A percentile compares a stretch with the other conserved stretches of the same genome.
phyloP scores from a whole-genome alignment of 106 monocot genomes.

The Acorus gramineus region DNA sequence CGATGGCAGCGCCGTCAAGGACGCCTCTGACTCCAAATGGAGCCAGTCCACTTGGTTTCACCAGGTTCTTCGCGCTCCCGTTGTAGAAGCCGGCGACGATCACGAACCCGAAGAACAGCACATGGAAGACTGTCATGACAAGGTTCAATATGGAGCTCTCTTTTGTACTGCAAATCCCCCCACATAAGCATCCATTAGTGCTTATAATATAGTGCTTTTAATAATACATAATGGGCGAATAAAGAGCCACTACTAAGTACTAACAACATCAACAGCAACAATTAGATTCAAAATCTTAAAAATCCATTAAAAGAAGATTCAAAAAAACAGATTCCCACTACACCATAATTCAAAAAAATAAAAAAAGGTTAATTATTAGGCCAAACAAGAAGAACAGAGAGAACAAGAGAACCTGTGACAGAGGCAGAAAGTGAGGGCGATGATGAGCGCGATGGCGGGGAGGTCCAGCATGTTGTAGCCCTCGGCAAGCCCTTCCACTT shows the following conservation, averaged over 20 bases:
- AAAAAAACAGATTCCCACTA: background rate
- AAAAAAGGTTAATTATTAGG: too few species aligned
- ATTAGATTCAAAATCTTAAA: background rate
- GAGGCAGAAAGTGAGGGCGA: constrained; percentile 41
- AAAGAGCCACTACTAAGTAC: too few species aligned
- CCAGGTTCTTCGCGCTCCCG: constrained; percentile 37
- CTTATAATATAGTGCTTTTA: too few species aligned
- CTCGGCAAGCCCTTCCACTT: constrained; percentile 25
- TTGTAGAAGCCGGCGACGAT: constrained; percentile 56
- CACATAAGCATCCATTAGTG: background rate
- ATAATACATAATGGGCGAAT: too few species aligned
- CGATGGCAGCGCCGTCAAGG: constrained; percentile 60
- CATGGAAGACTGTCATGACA: constrained; percentile 53
- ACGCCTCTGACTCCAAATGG: constrained; percentile 57
- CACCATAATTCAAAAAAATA: too few species aligned
- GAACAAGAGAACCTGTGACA: constrained; percentile 25
- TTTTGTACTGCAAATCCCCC: constrained; percentile 38
- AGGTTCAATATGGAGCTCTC: constrained; percentile 59
- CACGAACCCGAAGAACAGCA: constrained; percentile 57
- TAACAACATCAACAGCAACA: background rate
- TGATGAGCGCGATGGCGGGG: constrained; percentile 34
- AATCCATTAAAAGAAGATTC: background rate
- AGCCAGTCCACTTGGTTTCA: constrained; percentile 34
- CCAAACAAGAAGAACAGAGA: background rate
- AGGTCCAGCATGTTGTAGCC: constrained; percentile 39